Conservation (phyloP, 768 basidiomycete genomes). For the Hericium coralloides region DNA sequence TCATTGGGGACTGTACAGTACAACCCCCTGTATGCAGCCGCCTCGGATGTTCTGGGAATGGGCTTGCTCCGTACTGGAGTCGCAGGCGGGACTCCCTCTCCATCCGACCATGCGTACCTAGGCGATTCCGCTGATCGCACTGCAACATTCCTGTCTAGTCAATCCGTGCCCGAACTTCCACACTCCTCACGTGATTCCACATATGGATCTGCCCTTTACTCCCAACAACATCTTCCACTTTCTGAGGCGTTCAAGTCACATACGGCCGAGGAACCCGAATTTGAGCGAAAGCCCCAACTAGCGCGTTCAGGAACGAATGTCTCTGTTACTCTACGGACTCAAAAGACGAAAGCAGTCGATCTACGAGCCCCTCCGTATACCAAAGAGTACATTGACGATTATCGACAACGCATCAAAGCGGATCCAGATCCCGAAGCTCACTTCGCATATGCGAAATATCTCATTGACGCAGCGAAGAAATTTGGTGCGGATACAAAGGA, state of each 20-base stretch:
- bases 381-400: constrained; percentile 95
- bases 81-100: constrained; percentile 10
- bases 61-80: constrained; percentile 43
- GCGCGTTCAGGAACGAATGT: constrained; percentile 49
- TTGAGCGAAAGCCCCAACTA: constrained; percentile 49
- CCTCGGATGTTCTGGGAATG: constrained; percentile 76
- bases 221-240: constrained; percentile 15
- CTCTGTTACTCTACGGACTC: constrained; percentile 47
- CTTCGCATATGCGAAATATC: constrained; percentile 96
- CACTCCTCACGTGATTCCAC: neutral
- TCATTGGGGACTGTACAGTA: constrained; percentile 31
- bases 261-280: constrained; percentile 31
- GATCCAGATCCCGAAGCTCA: constrained; percentile 99
- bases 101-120: constrained; percentile 7
- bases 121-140: neutral
- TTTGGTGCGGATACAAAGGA: constrained; percentile 67
- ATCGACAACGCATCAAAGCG: constrained; percentile 92
- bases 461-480: constrained; percentile 96
- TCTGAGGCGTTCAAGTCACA: constrained; percentile 6
- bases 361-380: constrained; percentile 81
- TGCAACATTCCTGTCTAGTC: neutral
- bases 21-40: constrained; percentile 61
- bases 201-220: constrained; percentile 3
- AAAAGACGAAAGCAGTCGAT: constrained; percentile 76
- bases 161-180: neutral